Conservation (phyloP, 2,329 filamentous ascomycete genomes). For the Mycosphaerella sp. region DNA sequence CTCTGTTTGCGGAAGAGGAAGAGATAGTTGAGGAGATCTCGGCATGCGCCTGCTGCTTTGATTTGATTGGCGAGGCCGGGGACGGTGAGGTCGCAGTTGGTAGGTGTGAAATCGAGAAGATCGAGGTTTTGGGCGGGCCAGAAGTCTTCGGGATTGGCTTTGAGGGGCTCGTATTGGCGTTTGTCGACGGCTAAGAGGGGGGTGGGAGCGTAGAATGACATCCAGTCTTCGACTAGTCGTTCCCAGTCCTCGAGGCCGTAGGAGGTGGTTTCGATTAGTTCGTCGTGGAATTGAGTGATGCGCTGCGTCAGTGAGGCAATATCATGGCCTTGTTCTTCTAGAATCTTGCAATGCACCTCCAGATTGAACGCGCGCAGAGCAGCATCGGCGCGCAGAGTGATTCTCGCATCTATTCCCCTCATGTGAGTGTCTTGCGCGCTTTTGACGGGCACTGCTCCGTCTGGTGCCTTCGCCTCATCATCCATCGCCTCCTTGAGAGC, state of each 20-base stretch:
- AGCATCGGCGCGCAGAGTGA: constrained; percentile 1
- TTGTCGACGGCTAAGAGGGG: constrained; percentile 58
- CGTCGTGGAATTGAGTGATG: constrained; percentile 1
- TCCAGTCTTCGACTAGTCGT: constrained; percentile 20
- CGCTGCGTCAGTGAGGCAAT: constrained; percentile 7
- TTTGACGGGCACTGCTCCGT: background rate
- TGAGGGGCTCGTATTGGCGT: constrained; percentile 63
- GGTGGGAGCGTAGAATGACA: constrained; percentile 19
- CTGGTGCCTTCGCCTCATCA: background rate
- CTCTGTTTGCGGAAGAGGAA: constrained; percentile 33
- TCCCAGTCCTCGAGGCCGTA: background rate
- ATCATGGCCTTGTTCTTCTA: constrained; percentile 20
- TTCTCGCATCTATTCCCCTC: background rate
- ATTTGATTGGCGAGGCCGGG: constrained; percentile 24
- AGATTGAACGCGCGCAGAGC: constrained; percentile 22
- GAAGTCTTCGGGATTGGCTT: constrained; percentile 54
- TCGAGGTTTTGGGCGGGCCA: constrained; percentile 52
- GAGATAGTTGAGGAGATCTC: constrained; percentile 47
- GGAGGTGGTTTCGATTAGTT: no score
- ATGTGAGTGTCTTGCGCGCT: background rate
- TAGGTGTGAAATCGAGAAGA: constrained; percentile 63
- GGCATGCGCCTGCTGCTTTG: constrained; percentile 23
- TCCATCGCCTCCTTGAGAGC: background rate
- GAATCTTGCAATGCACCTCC: constrained; percentile 24
- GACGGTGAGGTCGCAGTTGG: constrained; percentile 30